phyloP scores from a whole-genome alignment of 2,329 filamentous ascomycete species.

The Sporothrix phasma region DNA sequence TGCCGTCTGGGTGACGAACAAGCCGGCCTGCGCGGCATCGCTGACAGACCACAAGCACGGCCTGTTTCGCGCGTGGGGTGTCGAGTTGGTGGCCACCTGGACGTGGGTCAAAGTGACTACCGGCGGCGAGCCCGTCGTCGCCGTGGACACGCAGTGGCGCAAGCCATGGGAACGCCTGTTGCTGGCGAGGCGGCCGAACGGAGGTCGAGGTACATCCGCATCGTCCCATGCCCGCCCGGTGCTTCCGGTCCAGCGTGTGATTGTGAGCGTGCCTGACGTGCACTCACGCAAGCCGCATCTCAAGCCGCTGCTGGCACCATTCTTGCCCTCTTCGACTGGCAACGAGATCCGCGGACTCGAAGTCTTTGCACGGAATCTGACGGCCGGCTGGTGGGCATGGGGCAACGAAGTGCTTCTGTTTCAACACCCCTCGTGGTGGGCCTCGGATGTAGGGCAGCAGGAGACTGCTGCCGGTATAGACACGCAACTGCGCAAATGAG shows the following conservation, averaged over 20 bases:
- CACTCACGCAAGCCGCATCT: slow-evolving; percentile 73
- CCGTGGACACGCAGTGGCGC: slow-evolving; percentile 52
- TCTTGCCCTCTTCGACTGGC: neutral
- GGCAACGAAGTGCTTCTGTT: slow-evolving; percentile 64
- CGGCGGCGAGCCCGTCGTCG: slow-evolving; percentile 53
- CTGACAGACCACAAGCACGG: slow-evolving; percentile 38
- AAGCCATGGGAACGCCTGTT: slow-evolving; percentile 70
- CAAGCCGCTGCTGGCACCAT: slow-evolving; percentile 43
- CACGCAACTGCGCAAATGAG: too few species aligned
- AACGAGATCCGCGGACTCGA: slow-evolving; percentile 52
- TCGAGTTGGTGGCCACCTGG: slow-evolving; percentile 61
- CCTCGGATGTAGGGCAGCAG: neutral
- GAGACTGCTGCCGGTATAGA: too few species aligned
- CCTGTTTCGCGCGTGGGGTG: slow-evolving; percentile 56
- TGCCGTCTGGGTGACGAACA: slow-evolving; percentile 72
- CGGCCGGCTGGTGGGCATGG: slow-evolving; percentile 69
- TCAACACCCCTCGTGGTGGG: slow-evolving; percentile 36
- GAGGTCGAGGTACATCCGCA: too few species aligned
- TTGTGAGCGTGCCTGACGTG: slow-evolving; percentile 62
- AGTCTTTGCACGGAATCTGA: slow-evolving; percentile 65
- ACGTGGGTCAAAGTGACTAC: slow-evolving; percentile 66
- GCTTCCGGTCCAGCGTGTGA: slow-evolving; percentile 37
- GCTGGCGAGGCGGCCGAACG: slow-evolving; percentile 40
- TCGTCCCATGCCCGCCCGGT: slow-evolving; percentile 24
- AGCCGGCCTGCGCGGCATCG: slow-evolving; percentile 46